Conservation (phyloP, 2,329 filamentous ascomycete species). For the Fusarium burgessii region DNA sequence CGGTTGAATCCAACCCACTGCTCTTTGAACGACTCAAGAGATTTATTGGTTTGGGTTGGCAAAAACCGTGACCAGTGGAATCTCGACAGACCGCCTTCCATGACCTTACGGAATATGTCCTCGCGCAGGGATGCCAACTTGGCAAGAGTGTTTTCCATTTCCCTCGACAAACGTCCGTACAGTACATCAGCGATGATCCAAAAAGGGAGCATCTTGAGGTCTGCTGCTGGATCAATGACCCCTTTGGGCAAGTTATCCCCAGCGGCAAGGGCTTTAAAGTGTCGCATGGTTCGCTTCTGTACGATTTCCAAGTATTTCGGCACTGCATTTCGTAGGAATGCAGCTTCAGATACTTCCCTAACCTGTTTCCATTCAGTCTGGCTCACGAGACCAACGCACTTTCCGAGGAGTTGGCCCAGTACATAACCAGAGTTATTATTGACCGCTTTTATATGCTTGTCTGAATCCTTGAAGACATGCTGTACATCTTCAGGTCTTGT, state of each 20-base stretch:
- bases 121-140: not conserved
- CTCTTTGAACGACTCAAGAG: not conserved
- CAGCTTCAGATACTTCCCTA: not conserved
- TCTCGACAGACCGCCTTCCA: not conserved
- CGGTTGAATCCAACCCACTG: not conserved
- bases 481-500: not conserved
- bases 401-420: not conserved
- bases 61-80: not conserved
- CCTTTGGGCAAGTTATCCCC: not conserved
- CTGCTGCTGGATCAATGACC: not conserved
- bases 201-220: not conserved
- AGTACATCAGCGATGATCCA: not conserved
- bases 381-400: not conserved
- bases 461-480: not conserved
- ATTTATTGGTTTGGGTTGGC: not conserved
- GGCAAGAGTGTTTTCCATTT: not conserved
- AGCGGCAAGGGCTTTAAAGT: not conserved
- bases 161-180: not conserved
- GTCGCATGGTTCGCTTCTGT: not conserved
- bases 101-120: not conserved
- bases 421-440: not conserved
- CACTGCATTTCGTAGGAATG: not conserved
- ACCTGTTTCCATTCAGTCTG: not conserved
- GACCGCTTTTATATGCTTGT: not conserved
- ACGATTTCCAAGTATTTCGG: not conserved